A percentile compares a stretch with the other conserved stretches of the same genome.
Evolutionary conservation across 148 eudicot species (phyloP).

Genomic region (Spergularia marina): DNA sequence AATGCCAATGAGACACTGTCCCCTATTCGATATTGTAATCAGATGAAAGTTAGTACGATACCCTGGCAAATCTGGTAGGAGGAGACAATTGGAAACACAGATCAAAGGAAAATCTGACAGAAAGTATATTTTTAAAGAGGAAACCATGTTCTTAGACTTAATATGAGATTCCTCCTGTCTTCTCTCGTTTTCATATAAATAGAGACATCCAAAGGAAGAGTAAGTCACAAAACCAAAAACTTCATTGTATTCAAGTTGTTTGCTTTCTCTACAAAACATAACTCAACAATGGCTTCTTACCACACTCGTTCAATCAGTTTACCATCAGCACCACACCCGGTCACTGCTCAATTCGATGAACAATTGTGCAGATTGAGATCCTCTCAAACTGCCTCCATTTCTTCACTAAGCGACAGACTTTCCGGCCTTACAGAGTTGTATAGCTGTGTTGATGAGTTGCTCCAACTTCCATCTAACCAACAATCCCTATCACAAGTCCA

Average conservation of each 20-base stretch:
- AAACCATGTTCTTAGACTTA: not conserved
- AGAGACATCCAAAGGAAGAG: not conserved
- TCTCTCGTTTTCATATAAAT: conserved; percentile 7
- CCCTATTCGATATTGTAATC: not conserved
- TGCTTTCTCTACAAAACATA: not conserved
- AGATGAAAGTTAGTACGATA: too few species aligned
- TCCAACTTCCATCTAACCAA: conserved; percentile 21
- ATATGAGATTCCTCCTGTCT: conserved; percentile 6
- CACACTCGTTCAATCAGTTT: conserved; percentile 28
- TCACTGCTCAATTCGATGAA: conserved; percentile 8
- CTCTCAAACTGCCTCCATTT: conserved; percentile 29
- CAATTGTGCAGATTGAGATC: conserved; percentile 25
- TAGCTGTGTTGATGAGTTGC: conserved; percentile 27
- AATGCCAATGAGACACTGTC: not conserved
- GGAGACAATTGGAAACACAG: not conserved
- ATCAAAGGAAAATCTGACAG: not conserved
- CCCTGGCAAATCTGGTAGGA: not conserved
- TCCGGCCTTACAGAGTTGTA: conserved; percentile 18
- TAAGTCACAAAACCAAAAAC: not conserved
- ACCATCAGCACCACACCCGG: conserved; percentile 24
- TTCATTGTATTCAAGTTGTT: not conserved
- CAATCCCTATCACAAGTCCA: conserved; percentile 8
- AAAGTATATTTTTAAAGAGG: not conserved
- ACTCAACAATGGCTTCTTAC: conserved; percentile 14
- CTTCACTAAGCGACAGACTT: conserved; percentile 24